Evolutionary conservation across 2,329 filamentous ascomycete species (phyloP).

Genomic region (Pseudogymnoascus destructans): DNA sequence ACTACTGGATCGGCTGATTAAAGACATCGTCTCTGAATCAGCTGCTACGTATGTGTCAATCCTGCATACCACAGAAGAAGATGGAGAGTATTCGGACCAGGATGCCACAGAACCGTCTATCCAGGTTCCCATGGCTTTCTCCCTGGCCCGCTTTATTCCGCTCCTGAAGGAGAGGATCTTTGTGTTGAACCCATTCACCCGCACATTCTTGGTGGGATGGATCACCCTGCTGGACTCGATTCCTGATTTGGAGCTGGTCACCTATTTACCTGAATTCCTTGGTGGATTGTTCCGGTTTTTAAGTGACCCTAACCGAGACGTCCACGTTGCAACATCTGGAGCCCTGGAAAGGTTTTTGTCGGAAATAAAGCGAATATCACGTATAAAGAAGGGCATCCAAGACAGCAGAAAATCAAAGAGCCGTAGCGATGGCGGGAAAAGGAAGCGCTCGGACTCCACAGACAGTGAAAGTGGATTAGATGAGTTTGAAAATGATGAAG

Average conservation of each 20-base stretch:
- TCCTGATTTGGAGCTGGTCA: constrained; percentile 87
- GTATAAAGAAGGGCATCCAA: constrained; percentile 80
- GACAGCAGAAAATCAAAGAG: constrained; percentile 61
- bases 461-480: constrained; percentile 45
- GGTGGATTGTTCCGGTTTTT: constrained; percentile 83
- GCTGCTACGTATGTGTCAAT: constrained; percentile 90
- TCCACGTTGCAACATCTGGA: constrained; percentile 84
- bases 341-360: constrained; percentile 80
- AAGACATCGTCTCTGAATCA: constrained; percentile 92
- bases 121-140: constrained; percentile 76
- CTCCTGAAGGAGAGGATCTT: constrained; percentile 87
- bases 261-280: constrained; percentile 83
- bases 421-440: constrained; percentile 44
- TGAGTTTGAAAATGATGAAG: constrained; percentile 39
- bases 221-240: constrained; percentile 91
- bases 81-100: constrained; percentile 36
- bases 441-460: constrained; percentile 55
- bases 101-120: constrained; percentile 32
- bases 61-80: constrained; percentile 49
- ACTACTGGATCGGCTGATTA: constrained; percentile 82
- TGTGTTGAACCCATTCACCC: constrained; percentile 86
- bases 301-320: constrained; percentile 80
- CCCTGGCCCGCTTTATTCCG: constrained; percentile 79
- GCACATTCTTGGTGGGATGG: constrained; percentile 93
- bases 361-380: constrained; percentile 89